These are phyloP conservation scores for Hypoxylon trugodes DNA, from an alignment of 495 filamentous ascomycete species.

Conservation along the genomic window DNA sequence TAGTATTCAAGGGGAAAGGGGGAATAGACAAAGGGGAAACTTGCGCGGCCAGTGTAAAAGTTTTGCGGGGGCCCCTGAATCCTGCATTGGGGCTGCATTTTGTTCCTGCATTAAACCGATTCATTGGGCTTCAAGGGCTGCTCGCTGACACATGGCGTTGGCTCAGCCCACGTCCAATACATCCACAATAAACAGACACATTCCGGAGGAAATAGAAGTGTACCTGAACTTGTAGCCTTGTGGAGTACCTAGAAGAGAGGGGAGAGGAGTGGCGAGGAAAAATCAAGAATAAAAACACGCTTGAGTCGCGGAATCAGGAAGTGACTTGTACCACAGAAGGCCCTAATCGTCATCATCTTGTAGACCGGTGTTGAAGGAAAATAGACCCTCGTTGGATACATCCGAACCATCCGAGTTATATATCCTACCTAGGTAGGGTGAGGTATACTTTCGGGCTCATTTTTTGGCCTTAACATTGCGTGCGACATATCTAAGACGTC, in stretches of 20 bases:
- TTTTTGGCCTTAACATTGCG: too few species aligned
- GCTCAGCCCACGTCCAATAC: not conserved
- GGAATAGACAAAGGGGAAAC: not conserved
- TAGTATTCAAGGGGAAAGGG: not conserved
- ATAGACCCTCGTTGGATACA: not conserved
- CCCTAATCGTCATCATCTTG: not conserved
- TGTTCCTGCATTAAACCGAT: slow-evolving; percentile 39
- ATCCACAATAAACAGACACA: not conserved
- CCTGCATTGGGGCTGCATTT: slow-evolving; percentile 23
- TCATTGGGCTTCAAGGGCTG: slow-evolving; percentile 12
- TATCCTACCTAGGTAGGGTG: too few species aligned
- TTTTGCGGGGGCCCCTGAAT: slow-evolving; percentile 27
- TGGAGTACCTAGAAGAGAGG: too few species aligned
- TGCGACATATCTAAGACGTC: too few species aligned
- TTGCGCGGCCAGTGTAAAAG: slow-evolving; percentile 9
- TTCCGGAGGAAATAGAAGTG: not conserved
- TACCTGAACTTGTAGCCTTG: not conserved
- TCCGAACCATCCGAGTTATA: slow-evolving; percentile 23
- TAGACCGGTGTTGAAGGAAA: not conserved
- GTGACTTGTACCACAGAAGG: not conserved
- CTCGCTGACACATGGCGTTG: slow-evolving; percentile 22
- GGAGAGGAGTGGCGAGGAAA: not conserved
- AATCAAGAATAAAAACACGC: too few species aligned
- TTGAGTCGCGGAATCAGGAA: not conserved
- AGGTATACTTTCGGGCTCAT: too few species aligned